A percentile compares a stretch with the other conserved stretches of the same genome.
These are phyloP conservation scores for Epichloe sp. DNA, from an alignment of 2,329 filamentous ascomycete species.

Conservation along the genomic window DNA sequence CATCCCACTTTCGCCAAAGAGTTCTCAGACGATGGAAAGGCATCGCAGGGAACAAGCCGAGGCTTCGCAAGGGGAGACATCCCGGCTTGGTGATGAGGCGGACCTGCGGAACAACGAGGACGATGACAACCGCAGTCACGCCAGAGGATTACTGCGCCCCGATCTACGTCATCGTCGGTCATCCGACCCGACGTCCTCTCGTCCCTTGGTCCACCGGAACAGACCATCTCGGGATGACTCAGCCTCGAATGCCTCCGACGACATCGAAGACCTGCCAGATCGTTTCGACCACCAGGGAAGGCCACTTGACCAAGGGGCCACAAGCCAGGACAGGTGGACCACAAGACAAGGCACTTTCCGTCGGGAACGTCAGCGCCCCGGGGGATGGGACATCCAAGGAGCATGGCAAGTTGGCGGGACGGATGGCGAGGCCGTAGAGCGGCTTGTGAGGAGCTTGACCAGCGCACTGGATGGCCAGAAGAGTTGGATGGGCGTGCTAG, in stretches of 20 bases:
- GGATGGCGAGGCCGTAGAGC: constrained; percentile 27
- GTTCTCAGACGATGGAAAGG: constrained; percentile 29
- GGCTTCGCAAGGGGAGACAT: constrained; percentile 10
- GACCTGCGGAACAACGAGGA: constrained; percentile 10
- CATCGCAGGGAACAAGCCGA: constrained; percentile 24
- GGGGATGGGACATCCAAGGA: constrained; percentile 26
- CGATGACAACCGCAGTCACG: constrained; percentile 7
- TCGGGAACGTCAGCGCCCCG: constrained; percentile 18
- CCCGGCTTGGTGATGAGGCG: constrained; percentile 7
- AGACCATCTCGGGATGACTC: constrained; percentile 4
- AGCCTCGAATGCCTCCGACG: constrained; percentile 18
- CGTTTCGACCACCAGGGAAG: constrained; percentile 33
- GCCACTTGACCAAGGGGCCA: constrained; percentile 20
- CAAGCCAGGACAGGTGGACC: constrained; percentile 16
- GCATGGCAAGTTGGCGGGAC: constrained; percentile 33
- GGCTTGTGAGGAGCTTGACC: constrained; percentile 14
- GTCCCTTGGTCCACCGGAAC: constrained; percentile 13
- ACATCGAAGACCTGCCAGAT: constrained; percentile 32
- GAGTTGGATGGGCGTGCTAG: constrained; percentile 19
- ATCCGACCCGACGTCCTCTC: constrained; percentile 23
- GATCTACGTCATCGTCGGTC: constrained; percentile 14
- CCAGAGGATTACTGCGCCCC: constrained; percentile 3
- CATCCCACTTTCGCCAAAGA: constrained; percentile 36
- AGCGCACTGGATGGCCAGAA: constrained; percentile 17
- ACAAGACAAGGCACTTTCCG: constrained; percentile 30